These are phyloP conservation scores for Boletellus ananiceps DNA, from an alignment of 768 basidiomycete genomes.

Conservation along the genomic window DNA sequence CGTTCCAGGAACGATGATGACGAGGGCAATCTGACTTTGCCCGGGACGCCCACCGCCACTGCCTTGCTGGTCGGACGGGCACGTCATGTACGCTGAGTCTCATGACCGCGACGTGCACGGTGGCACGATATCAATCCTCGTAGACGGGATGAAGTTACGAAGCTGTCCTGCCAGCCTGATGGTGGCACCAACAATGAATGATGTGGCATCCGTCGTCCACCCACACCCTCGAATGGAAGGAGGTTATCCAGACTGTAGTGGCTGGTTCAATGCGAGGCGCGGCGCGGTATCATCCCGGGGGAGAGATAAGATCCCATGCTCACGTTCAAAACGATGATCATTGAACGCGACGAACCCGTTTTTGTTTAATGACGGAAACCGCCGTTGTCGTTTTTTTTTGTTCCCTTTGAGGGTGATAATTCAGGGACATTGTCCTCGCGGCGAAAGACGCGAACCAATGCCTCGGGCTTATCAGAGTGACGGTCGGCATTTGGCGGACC, in stretches of 20 bases:
- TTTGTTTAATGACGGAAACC: background rate
- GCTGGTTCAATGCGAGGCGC: background rate
- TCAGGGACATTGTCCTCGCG: too few species aligned
- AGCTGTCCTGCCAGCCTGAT: constrained; percentile 4
- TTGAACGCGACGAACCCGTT: constrained; percentile 4
- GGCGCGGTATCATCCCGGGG: constrained; percentile 5
- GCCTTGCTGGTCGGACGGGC: constrained; percentile 20
- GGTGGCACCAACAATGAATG: constrained; percentile 9
- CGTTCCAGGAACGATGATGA: constrained; percentile 5
- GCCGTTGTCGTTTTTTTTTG: too few species aligned
- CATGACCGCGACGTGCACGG: constrained; percentile 2
- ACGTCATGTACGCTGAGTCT: constrained; percentile 2
- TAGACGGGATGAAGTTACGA: constrained; percentile 14
- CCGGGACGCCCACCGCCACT: constrained; percentile 8
- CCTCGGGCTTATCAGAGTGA: background rate
- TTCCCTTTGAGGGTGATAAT: too few species aligned
- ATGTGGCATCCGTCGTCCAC: constrained; percentile 6
- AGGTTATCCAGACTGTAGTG: background rate
- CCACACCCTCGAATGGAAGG: constrained; percentile 13
- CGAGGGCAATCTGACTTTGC: constrained; percentile 4
- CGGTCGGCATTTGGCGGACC: background rate
- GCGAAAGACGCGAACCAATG: background rate
- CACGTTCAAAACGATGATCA: constrained; percentile 22
- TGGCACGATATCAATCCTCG: background rate
- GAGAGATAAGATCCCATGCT: constrained; percentile 10